Conservation (phyloP, 2,329 filamentous ascomycete species). For the Cercospora canescens region DNA sequence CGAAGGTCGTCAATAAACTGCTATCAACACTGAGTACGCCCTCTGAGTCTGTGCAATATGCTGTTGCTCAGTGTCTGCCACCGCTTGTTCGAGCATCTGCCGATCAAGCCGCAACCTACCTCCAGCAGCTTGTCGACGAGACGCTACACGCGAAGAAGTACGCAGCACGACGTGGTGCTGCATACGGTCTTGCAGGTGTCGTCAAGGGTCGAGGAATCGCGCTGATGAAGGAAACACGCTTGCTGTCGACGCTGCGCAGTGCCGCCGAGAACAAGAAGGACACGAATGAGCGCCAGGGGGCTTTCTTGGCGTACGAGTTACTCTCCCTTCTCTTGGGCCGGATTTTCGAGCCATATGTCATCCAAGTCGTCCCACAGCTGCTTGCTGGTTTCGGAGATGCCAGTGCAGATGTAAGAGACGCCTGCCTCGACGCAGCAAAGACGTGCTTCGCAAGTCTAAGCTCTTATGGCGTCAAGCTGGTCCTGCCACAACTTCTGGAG, state of each 20-base stretch:
- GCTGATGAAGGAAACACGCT: constrained; percentile 78
- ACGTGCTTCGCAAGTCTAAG: constrained; percentile 90
- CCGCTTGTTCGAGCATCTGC: constrained; percentile 81
- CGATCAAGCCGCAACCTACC: constrained; percentile 76
- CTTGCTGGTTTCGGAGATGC: constrained; percentile 86
- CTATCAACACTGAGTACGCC: constrained; percentile 88
- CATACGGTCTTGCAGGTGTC: constrained; percentile 90
- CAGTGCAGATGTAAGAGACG: constrained; percentile 86
- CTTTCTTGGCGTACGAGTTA: constrained; percentile 86
- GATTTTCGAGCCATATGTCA: constrained; percentile 93
- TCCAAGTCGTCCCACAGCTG: constrained; percentile 90
- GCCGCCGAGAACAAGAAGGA: constrained; percentile 97
- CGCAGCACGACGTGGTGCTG: constrained; percentile 86
- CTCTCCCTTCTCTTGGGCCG: constrained; percentile 82
- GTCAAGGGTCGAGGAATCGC: constrained; percentile 84
- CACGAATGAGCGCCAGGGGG: constrained; percentile 80
- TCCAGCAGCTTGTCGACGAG: constrained; percentile 76
- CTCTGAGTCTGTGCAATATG: constrained; percentile 95
- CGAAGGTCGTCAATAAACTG: constrained; percentile 82
- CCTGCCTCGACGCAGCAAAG: constrained; percentile 89
- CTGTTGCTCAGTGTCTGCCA: constrained; percentile 89
- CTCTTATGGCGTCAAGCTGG: constrained; percentile 93
- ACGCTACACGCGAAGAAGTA: constrained; percentile 89
- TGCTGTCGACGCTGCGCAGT: constrained; percentile 76
- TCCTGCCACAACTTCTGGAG: constrained; percentile 85